A percentile compares a stretch with the other conserved stretches of the same genome.
These are phyloP conservation scores for Ascochyta koolunga DNA, from an alignment of 2,329 filamentous ascomycete genomes.

Conservation along the genomic window DNA sequence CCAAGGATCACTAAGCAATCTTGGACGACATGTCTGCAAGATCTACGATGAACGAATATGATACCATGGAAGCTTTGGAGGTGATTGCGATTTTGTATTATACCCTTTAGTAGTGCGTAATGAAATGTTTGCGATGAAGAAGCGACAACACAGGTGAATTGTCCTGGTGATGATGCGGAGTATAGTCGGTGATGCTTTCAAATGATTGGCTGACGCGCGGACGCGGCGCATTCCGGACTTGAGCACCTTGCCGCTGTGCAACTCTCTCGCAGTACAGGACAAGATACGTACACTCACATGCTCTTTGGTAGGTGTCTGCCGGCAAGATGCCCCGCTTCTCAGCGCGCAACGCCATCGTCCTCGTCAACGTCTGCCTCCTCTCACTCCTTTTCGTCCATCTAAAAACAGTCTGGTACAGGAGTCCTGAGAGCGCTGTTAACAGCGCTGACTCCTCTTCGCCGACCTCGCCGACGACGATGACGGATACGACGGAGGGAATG, in stretches of 20 bases:
- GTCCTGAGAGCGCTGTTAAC: neutral
- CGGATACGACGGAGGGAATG: slow-evolving; percentile 6
- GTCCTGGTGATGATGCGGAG: neutral
- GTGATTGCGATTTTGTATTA: slow-evolving; percentile 7
- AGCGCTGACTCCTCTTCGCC: slow-evolving; percentile 3
- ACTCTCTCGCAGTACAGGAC: neutral
- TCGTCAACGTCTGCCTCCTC: slow-evolving; percentile 31
- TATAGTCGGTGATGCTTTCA: neutral
- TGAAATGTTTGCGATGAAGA: slow-evolving; percentile 1
- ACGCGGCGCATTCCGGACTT: neutral
- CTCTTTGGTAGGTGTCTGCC: slow-evolving; percentile 6
- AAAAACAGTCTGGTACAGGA: slow-evolving; percentile 35
- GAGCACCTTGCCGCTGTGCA: neutral
- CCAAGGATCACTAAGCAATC: slow-evolving; percentile 37
- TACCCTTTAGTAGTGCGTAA: slow-evolving; percentile 15
- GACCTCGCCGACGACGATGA: slow-evolving; percentile 1
- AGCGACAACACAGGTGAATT: neutral
- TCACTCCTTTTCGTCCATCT: slow-evolving; percentile 38
- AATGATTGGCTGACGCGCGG: slow-evolving; percentile 7
- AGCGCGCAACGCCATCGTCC: slow-evolving; percentile 33
- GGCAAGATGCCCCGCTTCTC: slow-evolving; percentile 40
- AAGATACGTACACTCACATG: neutral
- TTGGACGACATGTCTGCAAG: neutral
- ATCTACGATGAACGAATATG: slow-evolving; percentile 21
- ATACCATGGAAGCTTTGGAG: slow-evolving; percentile 27